These are phyloP conservation scores for Pilobolus umbonatus DNA, from an alignment of 192 early-diverging fungal species.

Conservation along the genomic window DNA sequence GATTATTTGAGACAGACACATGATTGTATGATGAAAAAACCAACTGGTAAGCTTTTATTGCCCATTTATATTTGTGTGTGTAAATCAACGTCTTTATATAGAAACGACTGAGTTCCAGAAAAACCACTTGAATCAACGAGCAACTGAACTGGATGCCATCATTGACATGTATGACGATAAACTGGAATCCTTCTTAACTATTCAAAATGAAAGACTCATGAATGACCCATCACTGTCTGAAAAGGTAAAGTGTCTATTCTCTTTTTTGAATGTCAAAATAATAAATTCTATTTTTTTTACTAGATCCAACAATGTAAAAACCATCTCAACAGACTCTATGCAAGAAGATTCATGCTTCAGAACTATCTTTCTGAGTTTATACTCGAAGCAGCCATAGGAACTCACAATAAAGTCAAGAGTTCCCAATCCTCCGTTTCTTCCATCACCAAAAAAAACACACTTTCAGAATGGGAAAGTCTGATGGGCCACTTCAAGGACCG, in stretches of 20 bases:
- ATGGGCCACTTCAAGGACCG: conserved; percentile 57
- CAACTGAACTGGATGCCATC: not conserved
- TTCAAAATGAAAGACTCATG: too few species aligned
- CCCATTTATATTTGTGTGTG: too few species aligned
- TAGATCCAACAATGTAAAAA: too few species aligned
- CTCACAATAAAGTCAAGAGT: too few species aligned
- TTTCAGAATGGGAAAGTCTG: conserved; percentile 22
- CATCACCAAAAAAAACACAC: not conserved
- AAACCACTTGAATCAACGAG: not conserved
- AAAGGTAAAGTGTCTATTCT: too few species aligned
- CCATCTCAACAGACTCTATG: too few species aligned
- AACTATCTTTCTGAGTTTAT: conserved; percentile 3
- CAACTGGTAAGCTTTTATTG: not conserved
- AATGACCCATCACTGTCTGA: too few species aligned
- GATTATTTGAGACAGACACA: conserved; percentile 4
- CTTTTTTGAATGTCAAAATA: too few species aligned
- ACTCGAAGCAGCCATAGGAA: not conserved
- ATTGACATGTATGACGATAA: not conserved
- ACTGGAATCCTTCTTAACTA: not conserved
- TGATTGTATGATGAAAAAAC: conserved; percentile 10
- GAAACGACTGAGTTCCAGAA: not conserved
- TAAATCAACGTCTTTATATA: too few species aligned
- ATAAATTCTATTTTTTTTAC: too few species aligned
- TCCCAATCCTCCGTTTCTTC: not conserved
- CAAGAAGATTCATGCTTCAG: conserved; percentile 5